These are phyloP conservation scores for Chrysanthemum seticuspe DNA, from an alignment of 129 eudicot genomes.

Conservation along the genomic window DNA sequence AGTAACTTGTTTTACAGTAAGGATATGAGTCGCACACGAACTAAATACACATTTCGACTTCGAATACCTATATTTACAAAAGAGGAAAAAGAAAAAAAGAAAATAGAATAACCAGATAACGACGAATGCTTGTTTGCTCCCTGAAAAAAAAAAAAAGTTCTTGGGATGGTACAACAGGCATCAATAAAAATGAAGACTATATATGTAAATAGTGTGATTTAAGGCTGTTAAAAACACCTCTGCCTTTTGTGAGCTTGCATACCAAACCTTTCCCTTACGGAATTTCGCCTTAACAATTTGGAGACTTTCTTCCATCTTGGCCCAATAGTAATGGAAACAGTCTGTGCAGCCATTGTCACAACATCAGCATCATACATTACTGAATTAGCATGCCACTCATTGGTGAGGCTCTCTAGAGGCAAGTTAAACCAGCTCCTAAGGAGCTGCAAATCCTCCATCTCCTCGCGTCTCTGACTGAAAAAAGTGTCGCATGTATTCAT, in stretches of 20 bases:
- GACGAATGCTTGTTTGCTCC: slow-evolving; percentile 16
- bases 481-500: not conserved
- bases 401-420: slow-evolving; percentile 16
- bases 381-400: slow-evolving; percentile 21
- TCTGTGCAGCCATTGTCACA: not conserved
- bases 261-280: slow-evolving; percentile 33
- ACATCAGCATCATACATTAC: slow-evolving; percentile 7
- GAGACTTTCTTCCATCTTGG: slow-evolving; percentile 30
- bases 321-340: slow-evolving; percentile 3
- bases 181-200: not conserved
- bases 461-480: not conserved
- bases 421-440: not conserved
- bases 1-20: not conserved
- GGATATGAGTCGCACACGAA: not conserved
- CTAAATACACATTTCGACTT: slow-evolving; percentile 1
- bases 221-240: slow-evolving; percentile 22
- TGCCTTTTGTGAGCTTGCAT: slow-evolving; percentile 32
- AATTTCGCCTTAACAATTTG: slow-evolving; percentile 20
- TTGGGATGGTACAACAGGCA: slow-evolving; percentile 18
- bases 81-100: not conserved
- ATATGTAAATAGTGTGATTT: not conserved
- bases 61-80: slow-evolving; percentile 3
- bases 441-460: not conserved
- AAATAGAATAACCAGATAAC: not conserved
- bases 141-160: not conserved